Evolutionary conservation across 2,329 filamentous ascomycete genomes (phyloP).

Genomic region (Clonostachys byssicola): DNA sequence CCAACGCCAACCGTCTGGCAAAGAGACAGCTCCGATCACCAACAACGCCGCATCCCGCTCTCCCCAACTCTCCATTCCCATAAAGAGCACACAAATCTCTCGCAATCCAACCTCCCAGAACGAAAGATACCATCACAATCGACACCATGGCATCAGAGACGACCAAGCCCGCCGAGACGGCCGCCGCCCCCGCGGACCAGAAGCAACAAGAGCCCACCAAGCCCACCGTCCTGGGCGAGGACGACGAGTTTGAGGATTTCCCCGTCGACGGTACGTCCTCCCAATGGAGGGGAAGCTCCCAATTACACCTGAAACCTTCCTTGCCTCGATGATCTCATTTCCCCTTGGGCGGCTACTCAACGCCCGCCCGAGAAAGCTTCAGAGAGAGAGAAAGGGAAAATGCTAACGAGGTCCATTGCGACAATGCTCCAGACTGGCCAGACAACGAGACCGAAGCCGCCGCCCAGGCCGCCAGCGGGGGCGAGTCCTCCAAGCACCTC

Average conservation of each 20-base stretch:
- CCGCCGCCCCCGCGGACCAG: constrained; percentile 17
- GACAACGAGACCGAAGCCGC: constrained; percentile 86
- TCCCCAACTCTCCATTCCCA: too few species aligned
- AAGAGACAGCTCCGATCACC: too few species aligned
- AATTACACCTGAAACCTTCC: background rate
- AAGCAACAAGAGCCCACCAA: constrained; percentile 26
- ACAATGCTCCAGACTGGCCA: constrained; percentile 70
- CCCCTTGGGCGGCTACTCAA: background rate
- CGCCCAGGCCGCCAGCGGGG: constrained; percentile 35
- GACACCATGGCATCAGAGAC: constrained; percentile 16
- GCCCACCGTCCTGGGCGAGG: constrained; percentile 74
- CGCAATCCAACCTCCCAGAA: too few species aligned
- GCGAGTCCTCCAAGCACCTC: constrained; percentile 69
- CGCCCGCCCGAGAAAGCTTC: background rate
- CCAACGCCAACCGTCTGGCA: too few species aligned
- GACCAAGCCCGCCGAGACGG: constrained; percentile 21
- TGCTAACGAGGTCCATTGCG: background rate
- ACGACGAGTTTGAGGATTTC: constrained; percentile 99
- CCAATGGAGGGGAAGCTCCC: background rate
- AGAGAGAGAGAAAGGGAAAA: background rate
- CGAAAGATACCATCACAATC: too few species aligned
- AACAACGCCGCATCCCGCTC: too few species aligned
- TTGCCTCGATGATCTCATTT: background rate
- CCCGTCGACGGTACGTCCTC: constrained; percentile 76
- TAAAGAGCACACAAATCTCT: too few species aligned